Base-by-base conservation (phyloP, 1,139 yeast species). In the Kodamaea fungicola region DNA sequence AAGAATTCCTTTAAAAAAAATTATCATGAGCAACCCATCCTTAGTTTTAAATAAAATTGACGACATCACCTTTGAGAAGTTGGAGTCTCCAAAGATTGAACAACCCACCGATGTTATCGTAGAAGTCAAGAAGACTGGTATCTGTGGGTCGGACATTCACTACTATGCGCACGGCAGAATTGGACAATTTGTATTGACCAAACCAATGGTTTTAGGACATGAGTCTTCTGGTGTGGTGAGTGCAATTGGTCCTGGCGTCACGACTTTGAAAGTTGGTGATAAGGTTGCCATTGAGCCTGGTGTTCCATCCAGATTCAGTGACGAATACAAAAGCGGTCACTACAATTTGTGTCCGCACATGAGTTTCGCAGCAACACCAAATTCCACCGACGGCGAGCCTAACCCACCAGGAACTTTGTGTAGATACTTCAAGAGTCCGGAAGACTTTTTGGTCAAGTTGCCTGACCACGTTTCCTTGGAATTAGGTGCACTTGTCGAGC, bases 401-500 rank as follows among this genome's bases (percentile, higher is more conserved):
- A 68, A 68, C 49, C 75, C 76, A 13, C 74, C 71, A 28, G 95
- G 96, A 41, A 86, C 95, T 10, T 69, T 88, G 46, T 74, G 84
- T 50, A 78, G 80, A 53, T 84, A 80, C 63, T 85, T 73, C 60
- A 61, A 78, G 47, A 71, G 83, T 32, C 95, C 95, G n/a, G 90
- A 84, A 51, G 96, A 86, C 57, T 87, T 83, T 60, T 76, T 87
- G 57, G 83, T 80, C 50, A 83, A 83, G 60, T 68, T 88, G 42
- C 95, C 96, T 6, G 87, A 80, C 27, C 72, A 77, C 50, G 86
- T 88, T 24, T 70, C 85, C 4, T 76, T 82, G 45, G 96, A 87
- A 58, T 82, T 85, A 62, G 96, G 96, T 43, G 96, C 96, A 1
- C 62, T 88, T 57, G 85, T 84, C 28, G 97, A 89, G 64, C 97